Evolutionary conservation across 306 rosid species (phyloP).

Genomic region (Sicyos baderoa): DNA sequence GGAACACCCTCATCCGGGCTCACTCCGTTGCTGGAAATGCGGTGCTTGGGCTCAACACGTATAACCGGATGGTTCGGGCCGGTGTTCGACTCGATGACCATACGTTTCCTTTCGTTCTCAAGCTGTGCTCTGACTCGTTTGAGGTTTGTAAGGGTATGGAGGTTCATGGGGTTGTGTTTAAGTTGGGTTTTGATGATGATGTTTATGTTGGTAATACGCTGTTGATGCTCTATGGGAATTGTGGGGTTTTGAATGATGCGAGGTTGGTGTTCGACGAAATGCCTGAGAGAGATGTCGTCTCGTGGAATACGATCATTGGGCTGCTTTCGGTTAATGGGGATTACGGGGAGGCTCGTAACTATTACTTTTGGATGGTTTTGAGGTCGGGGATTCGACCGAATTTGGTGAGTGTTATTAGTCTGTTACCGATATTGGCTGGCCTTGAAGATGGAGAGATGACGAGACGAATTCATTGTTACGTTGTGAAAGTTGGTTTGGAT

Average conservation of each 20-base stretch:
- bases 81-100: constrained; percentile 55
- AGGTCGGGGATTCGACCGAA: constrained; percentile 35
- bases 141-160: constrained; percentile 58
- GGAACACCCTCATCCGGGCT: constrained; percentile 74
- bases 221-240: constrained; percentile 48
- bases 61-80: constrained; percentile 55
- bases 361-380: constrained; percentile 40
- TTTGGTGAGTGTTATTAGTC: constrained; percentile 50
- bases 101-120: constrained; percentile 68
- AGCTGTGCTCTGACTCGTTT: constrained; percentile 47
- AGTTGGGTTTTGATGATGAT: constrained; percentile 49
- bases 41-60: constrained; percentile 32
- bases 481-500: constrained; percentile 61
- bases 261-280: constrained; percentile 64
- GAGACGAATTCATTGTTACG: constrained; percentile 53
- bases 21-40: constrained; percentile 45
- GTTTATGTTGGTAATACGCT: constrained; percentile 78
- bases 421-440: constrained; percentile 56
- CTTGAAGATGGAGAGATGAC: constrained; percentile 43
- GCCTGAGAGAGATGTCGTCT: constrained; percentile 62
- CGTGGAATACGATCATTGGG: constrained; percentile 69
- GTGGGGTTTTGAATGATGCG: constrained; percentile 33
- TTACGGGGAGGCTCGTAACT: constrained; percentile 31
- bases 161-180: constrained; percentile 58
- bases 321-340: constrained; percentile 44